A percentile compares a stretch with the other conserved stretches of the same genome.
Conservation (phyloP, 1,284 basidiomycete species). For the Pterulicium gracile region DNA sequence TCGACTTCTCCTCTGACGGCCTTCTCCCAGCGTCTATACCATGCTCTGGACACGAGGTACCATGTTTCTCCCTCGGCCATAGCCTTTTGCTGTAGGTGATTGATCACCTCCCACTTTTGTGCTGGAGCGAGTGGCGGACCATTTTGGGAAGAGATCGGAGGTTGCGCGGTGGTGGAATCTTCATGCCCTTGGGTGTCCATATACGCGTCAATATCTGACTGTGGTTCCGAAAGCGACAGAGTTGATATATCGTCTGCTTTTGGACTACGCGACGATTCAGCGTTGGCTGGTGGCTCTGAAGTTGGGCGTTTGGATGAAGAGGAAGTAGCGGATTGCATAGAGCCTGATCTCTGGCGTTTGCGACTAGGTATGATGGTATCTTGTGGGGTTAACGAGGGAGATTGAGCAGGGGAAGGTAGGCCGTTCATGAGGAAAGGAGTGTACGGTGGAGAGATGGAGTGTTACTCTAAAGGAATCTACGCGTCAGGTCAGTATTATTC, state of each 20-base stretch:
- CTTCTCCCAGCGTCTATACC: slow-evolving; percentile 68
- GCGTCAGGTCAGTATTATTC: no score
- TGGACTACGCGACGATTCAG: slow-evolving; percentile 27
- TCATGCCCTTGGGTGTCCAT: slow-evolving; percentile 58
- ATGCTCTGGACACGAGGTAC: slow-evolving; percentile 62
- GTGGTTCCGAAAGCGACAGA: slow-evolving; percentile 27
- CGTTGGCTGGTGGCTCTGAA: slow-evolving; percentile 43
- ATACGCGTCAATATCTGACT: slow-evolving; percentile 54
- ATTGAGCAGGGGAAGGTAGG: slow-evolving; percentile 13
- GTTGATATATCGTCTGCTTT: slow-evolving; percentile 32
- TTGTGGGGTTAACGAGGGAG: slow-evolving; percentile 9
- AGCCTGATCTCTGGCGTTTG: slow-evolving; percentile 39
- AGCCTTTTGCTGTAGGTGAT: slow-evolving; percentile 29
- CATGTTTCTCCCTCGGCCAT: slow-evolving; percentile 65
- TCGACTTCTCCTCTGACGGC: slow-evolving; percentile 56
- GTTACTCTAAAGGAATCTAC: no score
- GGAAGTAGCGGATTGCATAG: slow-evolving; percentile 39
- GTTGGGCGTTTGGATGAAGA: slow-evolving; percentile 65
- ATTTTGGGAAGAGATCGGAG: slow-evolving; percentile 13
- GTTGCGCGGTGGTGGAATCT: slow-evolving; percentile 16
- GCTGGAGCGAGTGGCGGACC: slow-evolving; percentile 22
- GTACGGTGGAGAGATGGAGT: no score
- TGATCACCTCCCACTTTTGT: slow-evolving; percentile 40
- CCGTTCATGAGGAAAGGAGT: no score
- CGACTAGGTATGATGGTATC: slow-evolving; percentile 15